Evolutionary conservation across 306 rosid genomes (phyloP), one percentile per base, ranked within the genome.

Genomic region (Prunus fruticosa): DNA sequence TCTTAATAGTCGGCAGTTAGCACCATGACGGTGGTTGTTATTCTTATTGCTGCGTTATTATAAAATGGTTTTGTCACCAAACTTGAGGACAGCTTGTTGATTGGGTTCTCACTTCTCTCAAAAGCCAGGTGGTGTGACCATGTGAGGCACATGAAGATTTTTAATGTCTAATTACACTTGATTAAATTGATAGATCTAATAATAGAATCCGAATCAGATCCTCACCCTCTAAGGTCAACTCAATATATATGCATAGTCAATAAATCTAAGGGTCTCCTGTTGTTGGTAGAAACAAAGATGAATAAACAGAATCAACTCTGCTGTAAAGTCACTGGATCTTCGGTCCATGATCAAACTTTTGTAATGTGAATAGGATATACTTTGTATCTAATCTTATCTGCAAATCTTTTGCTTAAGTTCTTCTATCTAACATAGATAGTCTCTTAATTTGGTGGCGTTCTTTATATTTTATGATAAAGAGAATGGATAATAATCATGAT

Each of bases 141-240:
- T 71, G 76, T 65, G 78, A 71, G 73, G 81, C 81, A 83, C 79
- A 83, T 79, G 84, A 71, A 64, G n/a, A 28, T 47, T 34, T 70
- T 80, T 30, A 76, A 76, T 66, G 34, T 51, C 25, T 8, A 76
- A 77, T 78, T 77, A 75, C 53, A 70, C 7, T 54, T 65, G 54
- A 73, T 53, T 61, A 67, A 34, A 80, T 54, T 72, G 51, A 30
- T 10, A 30, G 67, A 82, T 84, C 72, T 13, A 64, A 80, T 81
- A 64, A 80, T 81, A 69, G 79, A 79, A 77, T 81, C 82, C 56
- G 16, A 51, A 64, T 8, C 75, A 72, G 81, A 78, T 79, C 76
- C 61, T 11, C 47, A 28, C 11, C 51, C 23, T 75, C 41, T 3
- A 52, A 28, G 23, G 72, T 45, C 78, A 64, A 53, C 62, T 28